Evolutionary conservation across 2,329 filamentous ascomycete genomes (phyloP).

Genomic region (Calonectria leucothoes): DNA sequence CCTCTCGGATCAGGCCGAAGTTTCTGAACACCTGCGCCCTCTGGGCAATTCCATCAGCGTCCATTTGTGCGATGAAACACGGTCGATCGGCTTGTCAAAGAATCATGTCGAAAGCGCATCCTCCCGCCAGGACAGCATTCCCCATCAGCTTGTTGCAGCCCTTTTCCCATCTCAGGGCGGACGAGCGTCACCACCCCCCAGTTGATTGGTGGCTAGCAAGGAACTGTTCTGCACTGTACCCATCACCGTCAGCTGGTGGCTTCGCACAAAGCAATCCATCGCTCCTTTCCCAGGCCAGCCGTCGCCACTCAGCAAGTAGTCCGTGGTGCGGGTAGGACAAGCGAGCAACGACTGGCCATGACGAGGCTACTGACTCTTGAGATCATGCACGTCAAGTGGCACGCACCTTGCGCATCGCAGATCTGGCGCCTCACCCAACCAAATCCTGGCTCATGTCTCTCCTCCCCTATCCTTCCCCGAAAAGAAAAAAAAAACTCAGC

Average conservation of each 20-base stretch:
- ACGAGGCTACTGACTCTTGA: constrained; percentile 39
- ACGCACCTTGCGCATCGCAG: constrained; percentile 39
- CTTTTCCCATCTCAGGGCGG: neutral
- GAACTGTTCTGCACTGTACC: neutral
- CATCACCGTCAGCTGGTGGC: neutral
- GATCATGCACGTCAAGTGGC: constrained; percentile 44
- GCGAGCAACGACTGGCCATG: constrained; percentile 40
- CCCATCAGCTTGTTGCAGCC: neutral
- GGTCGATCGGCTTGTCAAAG: neutral
- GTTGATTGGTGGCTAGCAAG: neutral
- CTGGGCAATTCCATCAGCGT: neutral
- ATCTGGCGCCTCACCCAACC: constrained; percentile 37
- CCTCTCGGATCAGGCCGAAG: constrained; percentile 22
- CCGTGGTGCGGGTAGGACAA: constrained; percentile 35
- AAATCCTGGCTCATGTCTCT: constrained; percentile 27
- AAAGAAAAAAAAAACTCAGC: constrained; percentile 17
- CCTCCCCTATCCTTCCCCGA: neutral
- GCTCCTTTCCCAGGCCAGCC: neutral
- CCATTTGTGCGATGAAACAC: neutral
- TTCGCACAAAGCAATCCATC: neutral
- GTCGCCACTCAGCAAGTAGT: constrained; percentile 22
- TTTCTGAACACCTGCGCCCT: neutral
- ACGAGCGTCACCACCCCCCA: neutral
- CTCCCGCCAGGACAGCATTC: neutral
- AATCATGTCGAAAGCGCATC: neutral